Base-by-base conservation (phyloP, 225 moss, liverwort and hornwort genomes). In the Sphagnum tenellum region DNA sequence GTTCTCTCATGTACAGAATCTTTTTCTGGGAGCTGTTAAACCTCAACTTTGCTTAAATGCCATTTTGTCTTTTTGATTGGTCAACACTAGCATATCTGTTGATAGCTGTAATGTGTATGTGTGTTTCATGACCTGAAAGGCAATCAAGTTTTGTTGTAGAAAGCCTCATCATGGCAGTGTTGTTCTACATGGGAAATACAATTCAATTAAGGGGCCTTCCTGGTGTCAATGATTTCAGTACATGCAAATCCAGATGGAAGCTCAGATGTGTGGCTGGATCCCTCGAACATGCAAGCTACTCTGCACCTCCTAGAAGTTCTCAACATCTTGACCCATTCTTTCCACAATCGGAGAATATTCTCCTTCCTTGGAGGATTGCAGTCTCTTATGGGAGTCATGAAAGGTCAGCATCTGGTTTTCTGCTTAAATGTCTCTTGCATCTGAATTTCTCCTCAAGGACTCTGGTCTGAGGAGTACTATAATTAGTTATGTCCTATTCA, bases 311-410 rank as follows among this genome's bases (percentile, higher is more conserved):
- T 82, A 69, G 70, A 74, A 71, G 76, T 81, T 78, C 57, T 89
- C 63, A 78, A 69, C 55, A 80, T 87, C 66, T 67, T 77, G 47
- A 82, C 87, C 8, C 89, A 84, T 66, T 74, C 87, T 60, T 68
- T 78, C 11, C 87, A 87, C 60, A 89, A 89, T 65, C 81, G 80
- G 69, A 87, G 71, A 71, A 82, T 89, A 62, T 89, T 89, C 58
- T 84, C 84, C 29, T 82, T 72, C 71, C 87, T 76, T 66, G 87
- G 84, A 74, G 89, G 89, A 57, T 81, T 89, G 81, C 89, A 89
- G 66, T 64, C 84, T 29, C 61, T 89, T 66, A 89, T 89, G 89
- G 87, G 82, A 44, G 71, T 87, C 63, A 89, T 87, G 87, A 89
- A 87, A 89, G 89, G 89, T 89, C 56, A 69, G 81, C 10, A 44